Conservation (phyloP, 805 yeast genomes). For the Yarrowia bubula region DNA sequence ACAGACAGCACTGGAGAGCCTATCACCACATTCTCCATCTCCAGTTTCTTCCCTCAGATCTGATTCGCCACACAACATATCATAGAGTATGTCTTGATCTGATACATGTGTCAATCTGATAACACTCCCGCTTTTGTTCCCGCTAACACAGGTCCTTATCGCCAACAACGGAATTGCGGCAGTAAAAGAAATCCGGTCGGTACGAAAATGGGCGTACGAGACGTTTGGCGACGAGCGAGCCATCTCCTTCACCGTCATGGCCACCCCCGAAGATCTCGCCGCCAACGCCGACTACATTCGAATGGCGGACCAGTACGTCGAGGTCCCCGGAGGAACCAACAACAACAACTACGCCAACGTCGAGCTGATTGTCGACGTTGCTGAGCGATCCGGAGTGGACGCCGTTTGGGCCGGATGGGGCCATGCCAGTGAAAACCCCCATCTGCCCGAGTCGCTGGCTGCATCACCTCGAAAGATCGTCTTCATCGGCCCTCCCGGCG, state of each 20-base stretch:
- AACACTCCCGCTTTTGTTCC: too few relatives aligned
- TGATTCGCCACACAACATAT: not conserved
- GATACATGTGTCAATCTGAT: too few relatives aligned
- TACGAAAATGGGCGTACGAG: conserved; percentile 98
- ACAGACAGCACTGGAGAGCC: too few relatives aligned
- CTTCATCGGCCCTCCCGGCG: conserved; percentile 98
- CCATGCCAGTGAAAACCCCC: conserved; percentile 98
- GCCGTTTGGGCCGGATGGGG: conserved; percentile 99
- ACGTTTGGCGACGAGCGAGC: conserved; percentile 96
- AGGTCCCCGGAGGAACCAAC: conserved; percentile 99
- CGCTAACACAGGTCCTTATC: conserved; percentile 55
- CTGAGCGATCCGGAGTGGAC: conserved; percentile 93
- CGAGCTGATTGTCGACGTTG: conserved; percentile 92
- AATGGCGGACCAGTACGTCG: conserved; percentile 98
- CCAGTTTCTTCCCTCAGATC: too few relatives aligned
- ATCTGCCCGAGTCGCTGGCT: conserved; percentile 88
- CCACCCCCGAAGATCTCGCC: conserved; percentile 97
- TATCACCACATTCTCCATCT: too few relatives aligned
- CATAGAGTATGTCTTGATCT: too few relatives aligned
- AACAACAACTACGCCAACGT: conserved; percentile 98
- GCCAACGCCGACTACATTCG: conserved; percentile 97
- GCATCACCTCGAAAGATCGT: conserved; percentile 86
- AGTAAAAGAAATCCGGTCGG: conserved; percentile 94
- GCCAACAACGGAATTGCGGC: conserved; percentile 99
- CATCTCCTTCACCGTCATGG: conserved; percentile 95